Base-by-base conservation (phyloP, 108 stramenopile genomes). In the Cyclotella cryptica region DNA sequence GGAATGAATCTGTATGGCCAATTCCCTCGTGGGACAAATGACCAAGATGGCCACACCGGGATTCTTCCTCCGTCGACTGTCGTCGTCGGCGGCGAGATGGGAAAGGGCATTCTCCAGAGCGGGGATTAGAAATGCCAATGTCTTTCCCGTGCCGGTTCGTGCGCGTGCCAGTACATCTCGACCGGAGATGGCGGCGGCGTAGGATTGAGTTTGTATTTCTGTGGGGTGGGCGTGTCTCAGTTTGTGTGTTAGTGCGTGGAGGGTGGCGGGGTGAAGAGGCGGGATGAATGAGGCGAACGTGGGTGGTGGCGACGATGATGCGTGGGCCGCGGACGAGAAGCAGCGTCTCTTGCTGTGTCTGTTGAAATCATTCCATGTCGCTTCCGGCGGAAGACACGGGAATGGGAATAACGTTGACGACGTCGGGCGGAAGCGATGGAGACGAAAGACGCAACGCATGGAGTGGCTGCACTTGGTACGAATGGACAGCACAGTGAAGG, bases 61-160 rank as follows among this genome's bases (percentile, higher is more conserved):
- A 6, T 35, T 35, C 35, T 35, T 35, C 82, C 66, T 40, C 67
- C 80, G 57, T 21, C 62, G 54, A 42, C 30, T 59, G 57, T 73
- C 53, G 42, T 57, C 28, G 21, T 43, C n/a, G 22, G 60, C 2
- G 14, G 1, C 14, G 17, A 6, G 46, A 19, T 27, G 5, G 14
- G 77, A 12, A 60, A 80, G n/a, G 21, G 82, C 78, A 24, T 40
- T 84, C 59, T 96, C 90, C 19, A 96, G 51, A 17, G 86, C 86
- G 21, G 95, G 93, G 17, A 96, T 40, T 47, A 95, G 72, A 75
- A 96, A 96, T 14, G 88, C 92, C 47, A 96, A 65, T 22, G 95
- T 96, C 86, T 84, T 84, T 24, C 84, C 94, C 0, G 92, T 92
- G 19, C 98, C 99, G 0, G 99, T 99, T 52, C 96, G 86, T 22